phyloP scores from a whole-genome alignment of 2,329 filamentous ascomycete species.

The Hypoxylon sp. region DNA sequence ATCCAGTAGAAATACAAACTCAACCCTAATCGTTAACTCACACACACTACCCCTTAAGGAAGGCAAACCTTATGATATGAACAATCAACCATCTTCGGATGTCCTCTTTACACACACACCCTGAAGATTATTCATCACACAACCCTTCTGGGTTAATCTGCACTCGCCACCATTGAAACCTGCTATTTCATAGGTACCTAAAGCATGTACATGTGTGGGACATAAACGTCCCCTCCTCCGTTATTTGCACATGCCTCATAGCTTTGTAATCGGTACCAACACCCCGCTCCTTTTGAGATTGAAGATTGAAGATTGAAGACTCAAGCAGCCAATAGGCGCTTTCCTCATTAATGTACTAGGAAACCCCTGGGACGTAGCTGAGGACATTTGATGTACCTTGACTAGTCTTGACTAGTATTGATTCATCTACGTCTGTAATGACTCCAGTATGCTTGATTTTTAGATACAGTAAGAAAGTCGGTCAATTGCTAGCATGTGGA shows the following conservation, averaged over 20 bases:
- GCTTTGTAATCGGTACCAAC: not conserved
- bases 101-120: not conserved
- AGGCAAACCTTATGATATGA: not conserved
- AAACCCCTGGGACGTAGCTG: not conserved
- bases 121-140: not conserved
- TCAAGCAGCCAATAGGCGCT: not conserved
- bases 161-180: not conserved
- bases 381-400: not conserved
- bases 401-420: not conserved
- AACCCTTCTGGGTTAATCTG: not conserved
- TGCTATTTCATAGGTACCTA: not conserved
- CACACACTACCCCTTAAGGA: not conserved
- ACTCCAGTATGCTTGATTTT: not conserved
- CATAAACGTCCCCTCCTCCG: not conserved
- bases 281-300: not conserved
- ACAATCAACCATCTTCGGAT: not conserved
- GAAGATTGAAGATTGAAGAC: slow-evolving; percentile 5
- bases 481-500: not conserved
- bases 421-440: not conserved
- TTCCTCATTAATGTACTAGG: not conserved
- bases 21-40: not conserved
- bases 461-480: not conserved
- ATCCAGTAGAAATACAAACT: not conserved
- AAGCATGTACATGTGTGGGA: not conserved
- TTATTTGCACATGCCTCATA: not conserved